phyloP scores from a whole-genome alignment of 73 alveolate species.

The Symbiodinium natans region DNA sequence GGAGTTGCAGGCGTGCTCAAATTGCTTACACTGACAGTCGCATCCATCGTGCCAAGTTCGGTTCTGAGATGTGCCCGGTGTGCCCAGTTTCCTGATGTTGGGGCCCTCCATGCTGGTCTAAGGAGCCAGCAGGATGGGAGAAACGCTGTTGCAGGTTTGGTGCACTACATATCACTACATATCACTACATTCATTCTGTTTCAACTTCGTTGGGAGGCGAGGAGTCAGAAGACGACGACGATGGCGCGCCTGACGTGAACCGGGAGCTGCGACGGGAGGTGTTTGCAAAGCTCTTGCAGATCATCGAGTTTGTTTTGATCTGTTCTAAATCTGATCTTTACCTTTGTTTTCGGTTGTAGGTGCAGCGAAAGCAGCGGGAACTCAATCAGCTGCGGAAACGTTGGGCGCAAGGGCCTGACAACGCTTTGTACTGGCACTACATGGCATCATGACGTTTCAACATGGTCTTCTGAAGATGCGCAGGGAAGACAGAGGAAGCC shows the following conservation, averaged over 20 bases:
- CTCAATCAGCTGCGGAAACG: slow-evolving; percentile 47
- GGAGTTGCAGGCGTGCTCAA: neutral
- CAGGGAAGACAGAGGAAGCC: slow-evolving; percentile 55
- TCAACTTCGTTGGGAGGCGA: neutral
- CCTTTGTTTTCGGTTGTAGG: too few species aligned
- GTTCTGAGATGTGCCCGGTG: neutral
- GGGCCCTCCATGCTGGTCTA: too few species aligned
- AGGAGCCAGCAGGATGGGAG: neutral
- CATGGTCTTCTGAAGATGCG: neutral
- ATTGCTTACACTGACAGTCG: neutral
- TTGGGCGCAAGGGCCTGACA: slow-evolving; percentile 28
- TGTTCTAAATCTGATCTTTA: too few species aligned
- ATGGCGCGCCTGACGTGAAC: slow-evolving; percentile 26
- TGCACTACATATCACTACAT: too few species aligned
- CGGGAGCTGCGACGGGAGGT: slow-evolving; percentile 54
- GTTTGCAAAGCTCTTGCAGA: neutral
- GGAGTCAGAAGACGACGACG: slow-evolving; percentile 30
- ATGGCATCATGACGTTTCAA: neutral
- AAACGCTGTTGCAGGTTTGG: neutral
- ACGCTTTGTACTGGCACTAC: neutral
- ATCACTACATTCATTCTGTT: too few species aligned
- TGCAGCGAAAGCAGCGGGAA: slow-evolving; percentile 69
- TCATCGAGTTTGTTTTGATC: neutral
- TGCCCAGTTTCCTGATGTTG: too few species aligned
- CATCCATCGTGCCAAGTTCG: neutral